Evolutionary conservation across 169 alveolate species (phyloP), one percentile per base, ranked within the genome.

Genomic region (Eimeria falciformis): DNA sequence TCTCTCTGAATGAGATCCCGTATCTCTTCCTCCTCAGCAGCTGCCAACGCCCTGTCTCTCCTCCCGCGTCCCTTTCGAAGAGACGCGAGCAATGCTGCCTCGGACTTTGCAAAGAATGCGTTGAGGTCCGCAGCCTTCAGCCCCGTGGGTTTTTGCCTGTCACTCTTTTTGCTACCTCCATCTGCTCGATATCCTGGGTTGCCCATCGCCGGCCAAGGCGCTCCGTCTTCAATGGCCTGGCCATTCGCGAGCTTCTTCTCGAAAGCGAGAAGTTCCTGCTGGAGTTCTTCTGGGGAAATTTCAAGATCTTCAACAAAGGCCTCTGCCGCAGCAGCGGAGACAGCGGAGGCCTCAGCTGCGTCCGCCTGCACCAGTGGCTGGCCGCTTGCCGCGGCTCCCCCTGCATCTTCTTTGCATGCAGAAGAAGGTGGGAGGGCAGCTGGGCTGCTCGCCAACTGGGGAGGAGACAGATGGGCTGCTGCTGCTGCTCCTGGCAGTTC

Each of bases 51-150:
- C 5, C 21, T 43, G 29, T 71, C 25, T 14, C 29, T 71, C 37
- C 73, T 33, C 50, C 53, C 43, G 46, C 83, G 23, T 11, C 53
- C 83, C 53, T 40, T 37, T 56, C 25, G 33, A 17, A 71, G 58
- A 12, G 83, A 29, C 58, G 11, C 29, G 33, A 71, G 83, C 43
- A 71, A 58, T 2, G 33, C 27, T 3, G 83, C 83, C 53, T 71
- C 83, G 12, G 83, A 40, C 29, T 71, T 71, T 3, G 83, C 53
- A 21, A 71, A 71, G 25, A 71, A 71, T 3, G 55, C 37, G n/a
- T 53, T 53, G 40, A 33, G 40, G 40, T 33, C 40, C 4, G 40
- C 40, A 33, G 40, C 40, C 40, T 33, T 33, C 40, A 33, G 40
- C 2, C 40, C 40, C 2, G 40, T 2, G 40, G 2, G 40, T 33